phyloP scores from a whole-genome alignment of 75 land plant species.

The Azolla pinnata region DNA sequence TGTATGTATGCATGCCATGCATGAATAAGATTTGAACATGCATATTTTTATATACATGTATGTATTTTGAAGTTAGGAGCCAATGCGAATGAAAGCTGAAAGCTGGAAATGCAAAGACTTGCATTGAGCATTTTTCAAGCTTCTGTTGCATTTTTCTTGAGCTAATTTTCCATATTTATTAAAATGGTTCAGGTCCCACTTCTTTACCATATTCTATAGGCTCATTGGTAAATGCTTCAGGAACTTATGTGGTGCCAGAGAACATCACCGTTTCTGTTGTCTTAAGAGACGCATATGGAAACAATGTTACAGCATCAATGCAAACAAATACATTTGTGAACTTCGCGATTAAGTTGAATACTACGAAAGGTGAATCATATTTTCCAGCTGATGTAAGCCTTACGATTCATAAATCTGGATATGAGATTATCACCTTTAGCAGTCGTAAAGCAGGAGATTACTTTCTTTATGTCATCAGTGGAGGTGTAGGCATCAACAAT shows the following conservation, averaged over 20 bases:
- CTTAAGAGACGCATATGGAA: neutral
- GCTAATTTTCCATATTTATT: no score
- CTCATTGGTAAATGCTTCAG: neutral
- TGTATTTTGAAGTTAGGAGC: no score
- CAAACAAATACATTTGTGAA: neutral
- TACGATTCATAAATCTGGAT: neutral
- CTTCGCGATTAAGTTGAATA: neutral
- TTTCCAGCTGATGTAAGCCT: neutral
- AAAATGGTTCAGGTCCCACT: conserved; percentile 3
- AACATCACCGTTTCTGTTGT: neutral
- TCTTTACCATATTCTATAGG: conserved; percentile 2
- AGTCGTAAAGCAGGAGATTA: conserved; percentile 2
- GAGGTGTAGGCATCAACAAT: no score
- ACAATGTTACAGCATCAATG: neutral
- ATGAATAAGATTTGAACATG: no score
- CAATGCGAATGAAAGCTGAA: no score
- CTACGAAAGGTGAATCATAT: neutral
- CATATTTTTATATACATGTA: no score
- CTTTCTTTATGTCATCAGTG: neutral
- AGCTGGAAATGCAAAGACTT: no score
- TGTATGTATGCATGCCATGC: no score
- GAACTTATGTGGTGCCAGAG: neutral
- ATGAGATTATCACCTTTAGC: conserved; percentile 5
- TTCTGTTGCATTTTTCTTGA: no score
- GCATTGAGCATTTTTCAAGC: no score